Evolutionary conservation across 371 early-diverging fungal species (phyloP), one percentile per base, ranked within the genome.

Genomic region (Lichtheimia corymbifera): DNA sequence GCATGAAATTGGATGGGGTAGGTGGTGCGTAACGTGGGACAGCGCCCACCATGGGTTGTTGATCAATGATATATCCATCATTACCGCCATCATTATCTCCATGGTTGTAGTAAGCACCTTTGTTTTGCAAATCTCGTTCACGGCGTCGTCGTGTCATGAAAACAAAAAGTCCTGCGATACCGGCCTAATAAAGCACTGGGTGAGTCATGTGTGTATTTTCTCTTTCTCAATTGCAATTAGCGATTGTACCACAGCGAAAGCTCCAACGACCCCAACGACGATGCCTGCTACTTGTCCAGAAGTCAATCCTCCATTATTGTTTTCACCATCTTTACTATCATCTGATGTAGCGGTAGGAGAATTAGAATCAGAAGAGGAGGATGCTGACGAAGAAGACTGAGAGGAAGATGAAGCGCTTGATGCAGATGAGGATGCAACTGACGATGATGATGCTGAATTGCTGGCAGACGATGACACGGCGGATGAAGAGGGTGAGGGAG

Each of bases 241-340:
- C n/a, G 3, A 17, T 49, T 17, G 35, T 50, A 59, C 59, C 59
- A 59, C 50, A 20, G 30, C 28, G 5, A 40, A 15, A 3, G 59
- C 59, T 13, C 59, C 59, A 22, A 51, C 43, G 22, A 59, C 59
- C 41, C 59, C 59, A 5, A 59, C 59, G 17, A 59, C 59, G 24
- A 59, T 52, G 27, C 59, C 59, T 41, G 59, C 59, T 4, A 59
- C 41, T 59, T 59, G 59, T 14, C 59, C 59, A n/a, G 51, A n/a
- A 20, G 27, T 18, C 45, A 47, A 49, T 35, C 35, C 20, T 14
- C 22, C 14, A 17, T 24, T 20, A 17, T 35, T 20, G 17, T 18
- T 13, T 22, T 15, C 35, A 18, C 11, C 14, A 18, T 22, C 52
- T 24, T 52, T 18, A 22, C 27, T 52, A 11, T 52, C 52, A 47